Percentiles rank a stretch among this genome's conserved stretches.
Evolutionary conservation across 192 early-diverging fungal genomes (phyloP).

Genomic region (Podila verticillata): DNA sequence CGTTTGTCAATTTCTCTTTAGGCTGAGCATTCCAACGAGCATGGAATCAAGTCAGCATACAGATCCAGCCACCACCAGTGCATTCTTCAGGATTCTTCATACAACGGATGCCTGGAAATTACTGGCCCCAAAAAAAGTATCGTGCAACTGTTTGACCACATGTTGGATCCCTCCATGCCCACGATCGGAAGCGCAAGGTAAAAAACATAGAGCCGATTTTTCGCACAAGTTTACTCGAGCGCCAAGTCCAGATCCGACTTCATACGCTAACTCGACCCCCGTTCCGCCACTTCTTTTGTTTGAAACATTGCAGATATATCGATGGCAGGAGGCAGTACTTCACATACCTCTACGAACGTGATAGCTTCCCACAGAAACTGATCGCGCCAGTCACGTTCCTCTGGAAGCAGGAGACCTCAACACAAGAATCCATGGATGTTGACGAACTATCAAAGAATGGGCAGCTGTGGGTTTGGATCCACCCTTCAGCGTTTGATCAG

Average conservation of each 20-base stretch:
- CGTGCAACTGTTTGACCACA: slow-evolving; percentile 53
- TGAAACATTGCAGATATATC: slow-evolving; percentile 57
- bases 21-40: slow-evolving; percentile 88
- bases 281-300: background rate
- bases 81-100: slow-evolving; percentile 90
- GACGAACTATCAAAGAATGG: slow-evolving; percentile 36
- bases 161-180: slow-evolving; percentile 70
- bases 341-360: slow-evolving; percentile 60
- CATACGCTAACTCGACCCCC: background rate
- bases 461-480: slow-evolving; percentile 84
- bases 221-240: background rate
- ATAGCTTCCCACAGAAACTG: slow-evolving; percentile 64
- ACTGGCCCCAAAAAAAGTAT: slow-evolving; percentile 63
- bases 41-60: slow-evolving; percentile 79
- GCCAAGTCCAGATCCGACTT: background rate
- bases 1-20: slow-evolving; percentile 22
- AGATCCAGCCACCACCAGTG: slow-evolving; percentile 78
- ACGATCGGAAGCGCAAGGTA: slow-evolving; percentile 56
- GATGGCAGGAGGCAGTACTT: slow-evolving; percentile 68
- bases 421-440: slow-evolving; percentile 1
- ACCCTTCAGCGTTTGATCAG: slow-evolving; percentile 70
- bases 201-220: background rate
- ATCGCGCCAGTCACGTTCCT: slow-evolving; percentile 82
- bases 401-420: slow-evolving; percentile 67
- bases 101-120: slow-evolving; percentile 78